Evolutionary conservation across 805 yeast genomes (phyloP).

Genomic region (Komagataella kurtzmanii): DNA sequence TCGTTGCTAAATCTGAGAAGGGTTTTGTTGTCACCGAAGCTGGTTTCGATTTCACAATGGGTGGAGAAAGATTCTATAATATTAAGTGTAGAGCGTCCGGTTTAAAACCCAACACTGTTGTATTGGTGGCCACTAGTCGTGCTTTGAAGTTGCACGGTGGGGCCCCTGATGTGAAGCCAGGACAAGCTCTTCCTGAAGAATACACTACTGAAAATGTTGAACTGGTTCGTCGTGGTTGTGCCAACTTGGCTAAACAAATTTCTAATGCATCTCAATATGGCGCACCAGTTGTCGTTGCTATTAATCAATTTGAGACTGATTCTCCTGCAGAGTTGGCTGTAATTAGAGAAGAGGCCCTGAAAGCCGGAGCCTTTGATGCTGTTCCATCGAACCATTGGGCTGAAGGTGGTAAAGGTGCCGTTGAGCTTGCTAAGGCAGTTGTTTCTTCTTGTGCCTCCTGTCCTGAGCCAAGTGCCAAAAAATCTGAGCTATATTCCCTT

Average conservation of each 20-base stretch:
- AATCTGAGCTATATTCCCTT: constrained; percentile 32
- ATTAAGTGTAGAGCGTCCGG: constrained; percentile 80
- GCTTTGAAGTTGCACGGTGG: constrained; percentile 84
- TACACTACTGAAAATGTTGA: constrained; percentile 63
- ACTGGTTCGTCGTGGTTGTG: constrained; percentile 54
- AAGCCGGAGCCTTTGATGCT: constrained; percentile 73
- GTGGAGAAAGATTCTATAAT: constrained; percentile 78
- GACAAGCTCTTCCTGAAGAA: constrained; percentile 63
- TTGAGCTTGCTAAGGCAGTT: constrained; percentile 59
- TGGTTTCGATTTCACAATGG: constrained; percentile 86
- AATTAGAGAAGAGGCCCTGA: constrained; percentile 51
- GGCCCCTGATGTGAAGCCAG: constrained; percentile 81
- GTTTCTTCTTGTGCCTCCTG: neutral
- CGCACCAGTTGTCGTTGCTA: constrained; percentile 71
- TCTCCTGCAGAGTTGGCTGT: constrained; percentile 55
- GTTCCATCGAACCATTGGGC: constrained; percentile 81
- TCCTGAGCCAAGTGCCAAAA: neutral
- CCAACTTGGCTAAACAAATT: constrained; percentile 68
- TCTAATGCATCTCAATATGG: constrained; percentile 60
- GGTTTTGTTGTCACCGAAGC: constrained; percentile 78
- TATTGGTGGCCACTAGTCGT: constrained; percentile 73
- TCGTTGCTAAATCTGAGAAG: constrained; percentile 20
- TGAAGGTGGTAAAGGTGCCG: constrained; percentile 75
- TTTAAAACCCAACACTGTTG: constrained; percentile 62
- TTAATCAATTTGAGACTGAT: constrained; percentile 68